Evolutionary conservation across 1,284 basidiomycete species (phyloP).

Genomic region (Ustilago nuda): DNA sequence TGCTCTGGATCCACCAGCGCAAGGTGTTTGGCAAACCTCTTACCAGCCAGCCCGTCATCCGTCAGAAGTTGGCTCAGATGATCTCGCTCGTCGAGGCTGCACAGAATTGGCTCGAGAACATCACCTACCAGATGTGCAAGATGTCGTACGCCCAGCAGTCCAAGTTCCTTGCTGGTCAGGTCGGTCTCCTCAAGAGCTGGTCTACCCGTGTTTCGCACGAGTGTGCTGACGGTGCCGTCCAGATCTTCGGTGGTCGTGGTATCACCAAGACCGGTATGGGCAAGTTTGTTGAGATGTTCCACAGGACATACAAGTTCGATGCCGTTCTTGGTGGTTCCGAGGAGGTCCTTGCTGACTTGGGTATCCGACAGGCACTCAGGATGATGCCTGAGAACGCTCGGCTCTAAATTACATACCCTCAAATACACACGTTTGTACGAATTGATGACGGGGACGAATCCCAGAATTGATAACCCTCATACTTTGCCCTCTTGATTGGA

Average conservation of each 20-base stretch:
- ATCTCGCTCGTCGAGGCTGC: slow-evolving; percentile 84
- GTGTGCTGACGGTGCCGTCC: slow-evolving; percentile 80
- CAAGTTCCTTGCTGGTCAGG: slow-evolving; percentile 74
- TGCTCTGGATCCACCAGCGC: slow-evolving; percentile 68
- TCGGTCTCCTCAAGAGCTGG: slow-evolving; percentile 78
- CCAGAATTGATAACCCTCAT: background rate
- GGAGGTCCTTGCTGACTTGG: slow-evolving; percentile 73
- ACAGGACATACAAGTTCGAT: slow-evolving; percentile 80
- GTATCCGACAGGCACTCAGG: slow-evolving; percentile 71
- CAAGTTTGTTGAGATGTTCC: slow-evolving; percentile 72
- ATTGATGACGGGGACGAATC: slow-evolving; percentile 2
- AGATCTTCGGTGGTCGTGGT: slow-evolving; percentile 79
- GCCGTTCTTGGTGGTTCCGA: slow-evolving; percentile 68
- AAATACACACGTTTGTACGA: background rate
- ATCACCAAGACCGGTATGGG: slow-evolving; percentile 77
- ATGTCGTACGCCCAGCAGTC: slow-evolving; percentile 80
- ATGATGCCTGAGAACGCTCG: slow-evolving; percentile 65
- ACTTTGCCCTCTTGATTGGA: background rate
- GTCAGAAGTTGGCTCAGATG: slow-evolving; percentile 85
- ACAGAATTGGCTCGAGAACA: slow-evolving; percentile 88
- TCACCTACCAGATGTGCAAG: slow-evolving; percentile 91
- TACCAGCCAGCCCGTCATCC: slow-evolving; percentile 83
- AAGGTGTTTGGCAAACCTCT: slow-evolving; percentile 74
- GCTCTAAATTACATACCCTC: slow-evolving; percentile 23
- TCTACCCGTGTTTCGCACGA: slow-evolving; percentile 67